A percentile compares a stretch with the other conserved stretches of the same genome.
Evolutionary conservation across 441 rosid genomes (phyloP).

Genomic region (Aquilaria agallochum): DNA sequence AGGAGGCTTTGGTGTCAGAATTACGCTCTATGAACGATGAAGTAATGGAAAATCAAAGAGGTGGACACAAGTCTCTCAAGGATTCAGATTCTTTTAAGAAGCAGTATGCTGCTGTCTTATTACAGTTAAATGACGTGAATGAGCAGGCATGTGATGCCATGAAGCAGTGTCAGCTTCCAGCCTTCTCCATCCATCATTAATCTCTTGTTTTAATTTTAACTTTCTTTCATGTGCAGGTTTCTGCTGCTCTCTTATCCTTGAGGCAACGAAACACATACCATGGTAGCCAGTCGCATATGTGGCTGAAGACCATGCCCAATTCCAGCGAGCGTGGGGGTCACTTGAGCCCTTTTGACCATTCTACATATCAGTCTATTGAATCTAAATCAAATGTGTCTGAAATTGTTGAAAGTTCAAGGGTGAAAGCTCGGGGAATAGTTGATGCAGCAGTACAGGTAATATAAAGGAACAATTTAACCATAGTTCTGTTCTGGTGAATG

Average conservation of each 20-base stretch:
- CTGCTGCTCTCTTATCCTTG: slow-evolving; percentile 46
- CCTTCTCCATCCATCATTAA: slow-evolving; percentile 3
- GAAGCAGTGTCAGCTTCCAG: slow-evolving; percentile 11
- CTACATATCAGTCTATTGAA: slow-evolving; percentile 30
- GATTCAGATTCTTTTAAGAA: slow-evolving; percentile 57
- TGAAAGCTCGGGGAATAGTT: slow-evolving; percentile 48
- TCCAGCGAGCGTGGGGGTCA: slow-evolving; percentile 32
- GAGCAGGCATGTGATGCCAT: slow-evolving; percentile 46
- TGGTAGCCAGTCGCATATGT: slow-evolving; percentile 26
- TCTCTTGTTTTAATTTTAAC: slow-evolving; percentile 4
- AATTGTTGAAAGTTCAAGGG: slow-evolving; percentile 50
- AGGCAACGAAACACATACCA: slow-evolving; percentile 61
- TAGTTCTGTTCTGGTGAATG: background rate
- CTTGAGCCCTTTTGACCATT: slow-evolving; percentile 26
- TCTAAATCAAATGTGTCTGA: slow-evolving; percentile 43
- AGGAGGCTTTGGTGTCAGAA: slow-evolving; percentile 55
- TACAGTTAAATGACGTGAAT: slow-evolving; percentile 48
- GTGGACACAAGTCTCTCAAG: slow-evolving; percentile 34
- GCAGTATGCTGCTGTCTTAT: slow-evolving; percentile 55
- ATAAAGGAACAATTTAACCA: background rate
- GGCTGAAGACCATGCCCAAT: slow-evolving; percentile 18
- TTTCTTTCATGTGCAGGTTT: slow-evolving; percentile 36
- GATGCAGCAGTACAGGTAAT: slow-evolving; percentile 47
- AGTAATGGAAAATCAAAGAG: slow-evolving; percentile 44
- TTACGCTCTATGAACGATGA: slow-evolving; percentile 49